Base-by-base conservation (phyloP, 768 basidiomycete species). In the Pleurotus sapidus region DNA sequence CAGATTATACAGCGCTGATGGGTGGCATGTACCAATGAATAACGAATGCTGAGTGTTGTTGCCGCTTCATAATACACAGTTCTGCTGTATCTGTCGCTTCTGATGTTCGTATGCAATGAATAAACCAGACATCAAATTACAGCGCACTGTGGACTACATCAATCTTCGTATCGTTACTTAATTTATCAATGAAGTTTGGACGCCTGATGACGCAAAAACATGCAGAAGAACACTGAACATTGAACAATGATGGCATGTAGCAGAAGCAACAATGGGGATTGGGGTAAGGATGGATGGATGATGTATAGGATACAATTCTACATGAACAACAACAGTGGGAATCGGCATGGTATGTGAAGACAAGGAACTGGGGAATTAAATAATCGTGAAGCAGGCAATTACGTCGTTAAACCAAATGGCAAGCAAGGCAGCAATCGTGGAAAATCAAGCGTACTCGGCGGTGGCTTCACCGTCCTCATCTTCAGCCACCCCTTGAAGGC, bases 401-500 rank as follows among this genome's bases (percentile, higher is more conserved):
- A 27, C 11, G 47, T 49, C 47, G 47, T 30, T 3, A 50, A 50
- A 30, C 5, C 23, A 46, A 23, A 34, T 49, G 20, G 34, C 47
- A 55, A 49, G 12, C 4, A 30, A 40, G 8, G 24, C 45, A 11
- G 39, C 14, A 24, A n/a, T 24, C 18, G 23, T 27, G 24, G 11
- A 49, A 25, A 25, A 11, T 34, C 30, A 34, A 17, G 42, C 42
- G 14, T 45, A 45, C 5, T 45, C 42, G 15, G 50, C 37, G 67
- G 68, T 34, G 68, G 37, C 77, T 77, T 55, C 74, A 34, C 30
- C 30, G 71, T 64, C 38, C 51, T 54, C 18, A 14, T 39, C 37
- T 82, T 88, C 37, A 91, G 74, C 86, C 86, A 93, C 56, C 91
- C 94, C 65, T 94, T 93, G 71, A 95, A 83, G 14, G 80, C 83